Conservation (phyloP, 768 basidiomycete species). For the Lactifluus rugatus region DNA sequence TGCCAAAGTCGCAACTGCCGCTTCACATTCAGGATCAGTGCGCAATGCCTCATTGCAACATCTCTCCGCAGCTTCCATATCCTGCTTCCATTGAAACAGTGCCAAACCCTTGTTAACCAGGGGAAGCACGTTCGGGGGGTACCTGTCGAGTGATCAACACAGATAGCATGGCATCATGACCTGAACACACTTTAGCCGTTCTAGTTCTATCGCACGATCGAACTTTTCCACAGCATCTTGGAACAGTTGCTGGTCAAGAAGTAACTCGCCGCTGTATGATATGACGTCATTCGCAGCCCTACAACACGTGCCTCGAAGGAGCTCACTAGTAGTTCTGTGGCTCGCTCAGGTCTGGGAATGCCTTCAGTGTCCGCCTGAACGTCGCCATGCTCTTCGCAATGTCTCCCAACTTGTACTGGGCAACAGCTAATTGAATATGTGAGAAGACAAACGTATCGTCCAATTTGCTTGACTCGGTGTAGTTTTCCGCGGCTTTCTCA, state of each 20-base stretch:
- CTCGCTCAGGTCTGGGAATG: slow-evolving; percentile 82
- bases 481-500: slow-evolving; percentile 77
- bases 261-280: slow-evolving; percentile 69
- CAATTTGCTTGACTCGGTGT: slow-evolving; percentile 79
- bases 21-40: slow-evolving; percentile 90
- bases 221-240: slow-evolving; percentile 87
- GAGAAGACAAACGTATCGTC: slow-evolving; percentile 90
- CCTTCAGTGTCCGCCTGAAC: slow-evolving; percentile 75
- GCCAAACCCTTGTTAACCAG: slow-evolving; percentile 98
- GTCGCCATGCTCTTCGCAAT: slow-evolving; percentile 78
- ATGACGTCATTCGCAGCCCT: slow-evolving; percentile 1
- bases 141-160: slow-evolving; percentile 22
- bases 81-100: slow-evolving; percentile 92
- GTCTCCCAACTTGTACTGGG: slow-evolving; percentile 85
- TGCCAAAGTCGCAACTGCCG: slow-evolving; percentile 90
- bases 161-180: background rate
- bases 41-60: slow-evolving; percentile 83
- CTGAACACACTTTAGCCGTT: slow-evolving; percentile 54
- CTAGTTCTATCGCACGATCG: slow-evolving; percentile 82
- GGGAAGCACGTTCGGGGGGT: slow-evolving; percentile 74
- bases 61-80: slow-evolving; percentile 68
- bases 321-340: slow-evolving; percentile 92
- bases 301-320: background rate
- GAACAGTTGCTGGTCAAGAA: slow-evolving; percentile 86
- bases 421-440: slow-evolving; percentile 95